These are phyloP conservation scores for Cercophora samala DNA, from an alignment of 495 filamentous ascomycete genomes.

Conservation along the genomic window DNA sequence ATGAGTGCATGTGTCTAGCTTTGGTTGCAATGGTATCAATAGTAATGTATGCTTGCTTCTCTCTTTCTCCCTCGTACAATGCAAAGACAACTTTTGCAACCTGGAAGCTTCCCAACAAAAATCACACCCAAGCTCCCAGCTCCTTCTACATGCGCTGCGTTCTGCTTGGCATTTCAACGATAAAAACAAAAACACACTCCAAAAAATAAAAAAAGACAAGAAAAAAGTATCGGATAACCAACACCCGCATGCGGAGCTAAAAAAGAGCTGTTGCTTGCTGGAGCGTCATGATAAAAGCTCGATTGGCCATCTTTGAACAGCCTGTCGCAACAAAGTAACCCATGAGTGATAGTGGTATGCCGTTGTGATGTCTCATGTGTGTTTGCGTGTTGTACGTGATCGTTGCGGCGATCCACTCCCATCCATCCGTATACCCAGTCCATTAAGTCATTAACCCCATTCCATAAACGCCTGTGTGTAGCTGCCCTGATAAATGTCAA, in stretches of 20 bases:
- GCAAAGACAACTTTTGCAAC: background rate
- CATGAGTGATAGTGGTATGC: background rate
- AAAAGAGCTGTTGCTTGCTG: background rate
- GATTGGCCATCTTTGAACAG: no score
- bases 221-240: background rate
- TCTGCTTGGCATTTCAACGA: background rate
- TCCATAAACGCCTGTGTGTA: background rate
- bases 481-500: slow-evolving; percentile 8
- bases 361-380: background rate
- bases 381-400: background rate
- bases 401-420: background rate
- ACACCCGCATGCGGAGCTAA: background rate
- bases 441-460: background rate
- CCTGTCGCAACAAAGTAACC: background rate
- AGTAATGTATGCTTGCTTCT: background rate
- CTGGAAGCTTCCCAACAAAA: no score
- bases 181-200: slow-evolving; percentile 1
- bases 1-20: background rate
- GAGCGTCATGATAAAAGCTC: background rate
- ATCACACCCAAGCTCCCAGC: no score
- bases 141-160: background rate
- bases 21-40: background rate
- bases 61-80: background rate
- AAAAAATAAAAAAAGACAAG: slow-evolving; percentile 4
- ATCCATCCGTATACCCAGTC: background rate